Percentiles rank a stretch among this genome's conserved stretches.
These are phyloP conservation scores for Alternaria conjuncta DNA, from an alignment of 2,329 filamentous ascomycete species.

Conservation along the genomic window DNA sequence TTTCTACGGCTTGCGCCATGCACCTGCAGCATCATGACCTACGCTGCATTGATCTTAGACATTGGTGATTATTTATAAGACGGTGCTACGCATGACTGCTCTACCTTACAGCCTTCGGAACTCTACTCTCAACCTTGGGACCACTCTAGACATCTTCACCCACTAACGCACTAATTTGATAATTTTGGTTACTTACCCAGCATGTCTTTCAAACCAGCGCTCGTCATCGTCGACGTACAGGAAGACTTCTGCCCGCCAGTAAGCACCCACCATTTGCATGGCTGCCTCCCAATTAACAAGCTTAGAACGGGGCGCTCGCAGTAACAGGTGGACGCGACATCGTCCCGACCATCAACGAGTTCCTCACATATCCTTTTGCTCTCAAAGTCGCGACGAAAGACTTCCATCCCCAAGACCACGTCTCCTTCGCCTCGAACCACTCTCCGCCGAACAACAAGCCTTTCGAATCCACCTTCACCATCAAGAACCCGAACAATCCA, in stretches of 20 bases:
- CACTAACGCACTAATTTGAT: neutral
- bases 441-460: conserved; percentile 65
- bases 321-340: conserved; percentile 77
- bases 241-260: conserved; percentile 95
- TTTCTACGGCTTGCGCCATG: conserved; percentile 1
- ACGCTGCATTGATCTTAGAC: conserved; percentile 7
- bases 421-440: conserved; percentile 90
- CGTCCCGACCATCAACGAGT: conserved; percentile 72
- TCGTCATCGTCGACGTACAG: conserved; percentile 85
- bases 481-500: conserved; percentile 71
- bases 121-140: neutral
- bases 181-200: neutral
- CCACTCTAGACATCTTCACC: neutral
- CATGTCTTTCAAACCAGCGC: conserved; percentile 56
- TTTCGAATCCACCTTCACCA: conserved; percentile 68
- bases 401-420: conserved; percentile 81
- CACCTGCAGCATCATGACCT: conserved; percentile 8
- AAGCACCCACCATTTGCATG: conserved; percentile 42
- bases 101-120: neutral
- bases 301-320: conserved; percentile 80
- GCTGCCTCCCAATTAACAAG: conserved; percentile 19
- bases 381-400: conserved; percentile 88
- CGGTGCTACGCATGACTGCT: neutral
- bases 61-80: neutral
- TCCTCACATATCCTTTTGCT: conserved; percentile 74